Evolutionary conservation across 176 grass and related monocot species (phyloP), one percentile per base, ranked within the genome.

Genomic region (Rhynchospora tenuis): DNA sequence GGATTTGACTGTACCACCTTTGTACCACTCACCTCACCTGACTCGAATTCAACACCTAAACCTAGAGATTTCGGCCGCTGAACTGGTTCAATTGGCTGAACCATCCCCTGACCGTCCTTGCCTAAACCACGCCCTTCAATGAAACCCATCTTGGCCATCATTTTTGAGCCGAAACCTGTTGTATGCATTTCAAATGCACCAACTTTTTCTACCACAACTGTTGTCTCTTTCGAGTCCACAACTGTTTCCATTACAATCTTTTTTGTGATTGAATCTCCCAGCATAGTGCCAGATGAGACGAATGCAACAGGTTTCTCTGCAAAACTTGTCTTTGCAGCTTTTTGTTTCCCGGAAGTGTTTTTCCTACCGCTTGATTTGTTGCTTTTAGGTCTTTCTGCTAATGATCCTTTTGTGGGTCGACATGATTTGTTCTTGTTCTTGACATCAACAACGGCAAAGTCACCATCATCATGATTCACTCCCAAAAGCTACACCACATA

Each of bases 121-220:
- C 95, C 95, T 74, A 98, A 82, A 31, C 95, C 92, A 17, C 43
- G 29, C 60, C 95, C 95, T 55, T 95, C 95, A 0, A 98, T 74
- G 22, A 98, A 94, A 66, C 95, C 95, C 95, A 98, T 94, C 82
- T 98, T 98, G 6, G 90, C 92, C 92, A 98, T 91, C 95, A 98
- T 94, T 86, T 88, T 98, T 3, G 90, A 98, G 50, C 95, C 95
- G 85, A 98, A 98, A 50, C 92, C 92, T 79, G 66, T 98, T 22
- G 92, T 98, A 45, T 98, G 95, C 75, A 87, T 76, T 87, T 98
- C 95, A 66, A 98, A 98, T 10, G 86, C 87, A 38, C 92, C 92
- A 9, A 46, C 77, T 23, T 87, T 64, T 59, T 76, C 70, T 79
- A 45, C 87, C 77, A 77, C 73, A 19, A 70, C 80, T 79, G 72